Percentiles rank a stretch among this genome's conserved stretches.
Evolutionary conservation across 2,329 filamentous ascomycete genomes (phyloP).

Genomic region (Stemphylium beticola): DNA sequence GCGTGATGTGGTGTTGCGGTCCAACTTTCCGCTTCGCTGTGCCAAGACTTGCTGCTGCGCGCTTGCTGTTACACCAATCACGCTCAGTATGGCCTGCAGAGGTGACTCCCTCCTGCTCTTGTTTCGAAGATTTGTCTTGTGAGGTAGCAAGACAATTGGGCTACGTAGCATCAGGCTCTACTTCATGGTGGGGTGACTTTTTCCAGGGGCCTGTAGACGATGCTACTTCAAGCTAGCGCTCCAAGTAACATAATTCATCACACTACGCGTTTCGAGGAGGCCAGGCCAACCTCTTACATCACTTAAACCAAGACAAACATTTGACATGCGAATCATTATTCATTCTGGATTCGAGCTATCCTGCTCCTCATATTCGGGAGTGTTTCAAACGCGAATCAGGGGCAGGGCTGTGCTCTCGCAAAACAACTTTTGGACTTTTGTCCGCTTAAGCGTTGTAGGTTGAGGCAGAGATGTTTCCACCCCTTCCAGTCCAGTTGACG

Average conservation of each 20-base stretch:
- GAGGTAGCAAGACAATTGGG: neutral
- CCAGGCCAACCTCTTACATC: neutral
- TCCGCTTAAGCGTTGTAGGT: slow-evolving; percentile 87
- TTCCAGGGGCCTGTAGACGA: slow-evolving; percentile 9
- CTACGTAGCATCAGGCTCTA: neutral
- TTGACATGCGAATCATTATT: slow-evolving; percentile 25
- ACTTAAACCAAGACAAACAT: neutral
- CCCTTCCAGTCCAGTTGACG: slow-evolving; percentile 99
- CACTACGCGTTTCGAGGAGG: slow-evolving; percentile 1
- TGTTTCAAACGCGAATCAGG: slow-evolving; percentile 8
- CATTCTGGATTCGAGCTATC: slow-evolving; percentile 32
- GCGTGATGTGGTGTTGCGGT: slow-evolving; percentile 23
- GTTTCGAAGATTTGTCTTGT: neutral
- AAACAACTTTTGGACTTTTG: slow-evolving; percentile 20
- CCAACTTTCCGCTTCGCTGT: slow-evolving; percentile 13
- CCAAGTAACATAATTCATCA: neutral
- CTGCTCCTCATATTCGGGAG: slow-evolving; percentile 20
- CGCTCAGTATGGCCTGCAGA: neutral
- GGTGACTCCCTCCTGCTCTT: neutral
- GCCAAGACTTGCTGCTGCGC: slow-evolving; percentile 25
- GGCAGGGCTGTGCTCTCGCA: slow-evolving; percentile 23
- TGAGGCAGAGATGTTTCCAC: slow-evolving; percentile 94
- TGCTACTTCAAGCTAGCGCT: slow-evolving; percentile 10
- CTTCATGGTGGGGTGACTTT: slow-evolving; percentile 7
- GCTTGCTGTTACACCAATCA: slow-evolving; percentile 21